Conservation (phyloP, 805 yeast genomes). For the Saccharomyces jurei region DNA sequence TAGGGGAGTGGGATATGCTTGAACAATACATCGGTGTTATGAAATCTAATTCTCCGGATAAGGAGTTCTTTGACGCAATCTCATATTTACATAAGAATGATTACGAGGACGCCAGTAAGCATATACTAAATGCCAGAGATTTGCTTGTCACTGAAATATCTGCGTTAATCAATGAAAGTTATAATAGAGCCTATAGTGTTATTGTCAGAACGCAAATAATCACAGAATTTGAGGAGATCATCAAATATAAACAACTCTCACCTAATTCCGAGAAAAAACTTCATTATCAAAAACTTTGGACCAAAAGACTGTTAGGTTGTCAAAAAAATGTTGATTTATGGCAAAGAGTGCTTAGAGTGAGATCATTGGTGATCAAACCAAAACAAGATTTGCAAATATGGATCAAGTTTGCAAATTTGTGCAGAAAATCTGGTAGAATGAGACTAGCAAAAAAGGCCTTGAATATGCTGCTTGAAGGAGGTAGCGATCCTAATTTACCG, state of each 20-base stretch:
- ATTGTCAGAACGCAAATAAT: slow-evolving; percentile 94
- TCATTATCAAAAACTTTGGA: slow-evolving; percentile 84
- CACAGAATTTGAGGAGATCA: slow-evolving; percentile 90
- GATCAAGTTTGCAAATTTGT: slow-evolving; percentile 92
- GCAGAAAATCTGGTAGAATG: slow-evolving; percentile 83
- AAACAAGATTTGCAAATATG: slow-evolving; percentile 95
- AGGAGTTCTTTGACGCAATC: slow-evolving; percentile 88
- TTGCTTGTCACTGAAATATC: slow-evolving; percentile 84
- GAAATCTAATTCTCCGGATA: slow-evolving; percentile 86
- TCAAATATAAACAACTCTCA: slow-evolving; percentile 74
- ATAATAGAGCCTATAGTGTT: slow-evolving; percentile 91
- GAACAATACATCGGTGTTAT: slow-evolving; percentile 81
- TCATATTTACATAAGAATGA: slow-evolving; percentile 73
- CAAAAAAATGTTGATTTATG: slow-evolving; percentile 94
- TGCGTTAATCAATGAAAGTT: slow-evolving; percentile 87
- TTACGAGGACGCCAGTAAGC: slow-evolving; percentile 68
- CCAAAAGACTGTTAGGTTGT: slow-evolving; percentile 79
- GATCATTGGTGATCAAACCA: slow-evolving; percentile 89
- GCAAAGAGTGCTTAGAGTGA: slow-evolving; percentile 89
- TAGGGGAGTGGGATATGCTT: slow-evolving; percentile 94
- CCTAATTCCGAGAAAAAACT: slow-evolving; percentile 71
- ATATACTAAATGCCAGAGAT: slow-evolving; percentile 79
- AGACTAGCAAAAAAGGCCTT: slow-evolving; percentile 88
- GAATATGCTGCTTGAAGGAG: slow-evolving; percentile 66
- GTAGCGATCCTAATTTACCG: slow-evolving; percentile 41